Conservation (phyloP, 2,329 filamentous ascomycete genomes). For the Phyllosticta citrichinensis region DNA sequence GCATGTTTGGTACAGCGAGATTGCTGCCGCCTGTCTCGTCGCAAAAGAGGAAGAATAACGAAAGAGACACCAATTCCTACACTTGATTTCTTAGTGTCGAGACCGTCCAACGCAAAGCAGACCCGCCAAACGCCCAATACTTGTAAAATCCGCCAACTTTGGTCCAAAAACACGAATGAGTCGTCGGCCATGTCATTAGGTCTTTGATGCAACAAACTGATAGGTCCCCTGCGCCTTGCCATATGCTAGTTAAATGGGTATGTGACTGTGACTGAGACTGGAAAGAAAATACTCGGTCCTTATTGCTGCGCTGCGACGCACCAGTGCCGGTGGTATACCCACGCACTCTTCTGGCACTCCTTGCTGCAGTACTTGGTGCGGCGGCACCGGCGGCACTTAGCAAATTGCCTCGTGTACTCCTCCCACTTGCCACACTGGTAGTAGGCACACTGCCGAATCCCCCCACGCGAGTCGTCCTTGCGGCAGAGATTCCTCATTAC, state of each 20-base stretch:
- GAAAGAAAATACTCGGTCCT: constrained; percentile 8
- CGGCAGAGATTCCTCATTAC: constrained; percentile 98
- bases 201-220: constrained; percentile 12
- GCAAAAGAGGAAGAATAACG: background rate
- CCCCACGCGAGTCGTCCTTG: constrained; percentile 89
- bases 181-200: constrained; percentile 12
- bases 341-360: constrained; percentile 97
- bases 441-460: constrained; percentile 94
- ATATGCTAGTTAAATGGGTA: constrained; percentile 29
- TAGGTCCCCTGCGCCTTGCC: constrained; percentile 28
- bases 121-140: constrained; percentile 9
- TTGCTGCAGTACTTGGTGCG: constrained; percentile 99
- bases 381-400: constrained; percentile 91
- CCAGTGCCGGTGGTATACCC: constrained; percentile 98
- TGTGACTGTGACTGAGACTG: constrained; percentile 10
- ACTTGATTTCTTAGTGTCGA: constrained; percentile 5
- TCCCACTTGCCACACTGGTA: constrained; percentile 99
- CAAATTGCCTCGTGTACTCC: constrained; percentile 90
- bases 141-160: constrained; percentile 9
- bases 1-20: background rate
- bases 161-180: constrained; percentile 9
- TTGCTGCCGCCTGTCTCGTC: background rate
- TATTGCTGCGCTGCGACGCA: constrained; percentile 61
- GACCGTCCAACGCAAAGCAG: constrained; percentile 4
- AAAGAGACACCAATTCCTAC: background rate